phyloP scores from a whole-genome alignment of 768 basidiomycete genomes.

The Pleurotus djamor region DNA sequence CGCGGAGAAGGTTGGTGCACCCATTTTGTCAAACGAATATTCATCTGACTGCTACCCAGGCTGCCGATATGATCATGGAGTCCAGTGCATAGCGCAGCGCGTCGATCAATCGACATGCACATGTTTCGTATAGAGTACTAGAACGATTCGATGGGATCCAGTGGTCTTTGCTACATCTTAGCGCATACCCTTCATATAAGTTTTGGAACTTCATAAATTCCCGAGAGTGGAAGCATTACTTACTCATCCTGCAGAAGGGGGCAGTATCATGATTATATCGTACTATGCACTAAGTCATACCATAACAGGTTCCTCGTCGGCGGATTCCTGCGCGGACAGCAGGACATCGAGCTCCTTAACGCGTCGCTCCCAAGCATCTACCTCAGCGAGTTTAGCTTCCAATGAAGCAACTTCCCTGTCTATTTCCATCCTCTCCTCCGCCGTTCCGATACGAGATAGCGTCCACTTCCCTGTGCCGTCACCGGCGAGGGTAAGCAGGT shows the following conservation, averaged over 20 bases:
- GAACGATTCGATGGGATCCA: too few relatives aligned
- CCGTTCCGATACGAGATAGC: constrained; percentile 66
- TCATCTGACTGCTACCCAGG: not conserved
- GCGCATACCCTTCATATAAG: too few relatives aligned
- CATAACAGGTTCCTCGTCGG: constrained; percentile 2
- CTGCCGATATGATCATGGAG: not conserved
- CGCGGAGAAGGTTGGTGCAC: constrained; percentile 12
- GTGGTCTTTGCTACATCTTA: too few relatives aligned
- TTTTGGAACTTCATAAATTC: too few relatives aligned
- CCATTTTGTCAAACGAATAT: not conserved
- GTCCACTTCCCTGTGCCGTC: constrained; percentile 73
- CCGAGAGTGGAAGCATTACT: too few relatives aligned
- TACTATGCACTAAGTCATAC: not conserved
- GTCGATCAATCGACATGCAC: too few relatives aligned
- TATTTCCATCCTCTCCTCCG: constrained; percentile 71
- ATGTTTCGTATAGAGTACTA: too few relatives aligned
- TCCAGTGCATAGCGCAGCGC: too few relatives aligned
- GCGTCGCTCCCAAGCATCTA: constrained; percentile 69
- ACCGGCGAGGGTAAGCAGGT: constrained; percentile 76
- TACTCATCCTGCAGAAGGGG: too few relatives aligned
- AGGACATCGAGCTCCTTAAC: constrained; percentile 61
- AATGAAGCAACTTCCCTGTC: constrained; percentile 71
- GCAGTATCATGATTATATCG: too few relatives aligned
- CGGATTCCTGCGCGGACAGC: constrained; percentile 43
- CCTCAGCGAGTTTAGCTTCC: constrained; percentile 67